These are phyloP conservation scores for Fusarium sp. DNA, from an alignment of 2,329 filamentous ascomycete genomes.

Conservation along the genomic window DNA sequence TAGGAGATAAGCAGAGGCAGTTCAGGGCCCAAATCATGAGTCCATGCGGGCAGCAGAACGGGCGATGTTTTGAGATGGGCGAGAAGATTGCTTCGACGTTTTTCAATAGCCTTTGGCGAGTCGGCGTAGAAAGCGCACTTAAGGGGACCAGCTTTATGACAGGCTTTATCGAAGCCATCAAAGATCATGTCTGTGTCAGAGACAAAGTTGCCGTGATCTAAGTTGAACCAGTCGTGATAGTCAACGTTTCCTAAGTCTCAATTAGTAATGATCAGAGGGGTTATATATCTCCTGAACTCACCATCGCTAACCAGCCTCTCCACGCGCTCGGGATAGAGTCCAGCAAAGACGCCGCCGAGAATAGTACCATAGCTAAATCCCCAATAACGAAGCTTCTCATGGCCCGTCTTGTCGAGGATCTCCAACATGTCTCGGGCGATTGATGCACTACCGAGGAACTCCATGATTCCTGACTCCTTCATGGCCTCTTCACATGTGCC, in stretches of 20 bases:
- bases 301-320: conserved; percentile 64
- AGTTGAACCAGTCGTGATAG: conserved; percentile 64
- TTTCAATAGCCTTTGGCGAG: conserved; percentile 52
- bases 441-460: conserved; percentile 57
- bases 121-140: conserved; percentile 58
- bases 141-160: conserved; percentile 61
- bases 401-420: conserved; percentile 55
- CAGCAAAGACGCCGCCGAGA: conserved; percentile 63
- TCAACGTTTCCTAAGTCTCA: conserved; percentile 56
- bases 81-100: conserved; percentile 55
- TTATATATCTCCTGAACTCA: conserved; percentile 34
- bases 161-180: conserved; percentile 63
- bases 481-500: conserved; percentile 56
- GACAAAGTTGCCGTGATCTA: conserved; percentile 59
- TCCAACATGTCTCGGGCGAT: conserved; percentile 61
- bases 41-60: conserved; percentile 53
- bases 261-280: not conserved
- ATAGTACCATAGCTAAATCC: conserved; percentile 67
- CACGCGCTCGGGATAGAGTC: conserved; percentile 62
- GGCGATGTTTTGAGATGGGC: conserved; percentile 54
- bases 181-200: conserved; percentile 66
- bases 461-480: conserved; percentile 51
- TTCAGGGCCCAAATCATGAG: conserved; percentile 47
- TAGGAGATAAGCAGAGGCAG: conserved; percentile 63
- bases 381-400: conserved; percentile 61